Evolutionary conservation across 805 yeast genomes (phyloP), one percentile per base, ranked within the genome.

Genomic region (Saccharomycopsis malanga): DNA sequence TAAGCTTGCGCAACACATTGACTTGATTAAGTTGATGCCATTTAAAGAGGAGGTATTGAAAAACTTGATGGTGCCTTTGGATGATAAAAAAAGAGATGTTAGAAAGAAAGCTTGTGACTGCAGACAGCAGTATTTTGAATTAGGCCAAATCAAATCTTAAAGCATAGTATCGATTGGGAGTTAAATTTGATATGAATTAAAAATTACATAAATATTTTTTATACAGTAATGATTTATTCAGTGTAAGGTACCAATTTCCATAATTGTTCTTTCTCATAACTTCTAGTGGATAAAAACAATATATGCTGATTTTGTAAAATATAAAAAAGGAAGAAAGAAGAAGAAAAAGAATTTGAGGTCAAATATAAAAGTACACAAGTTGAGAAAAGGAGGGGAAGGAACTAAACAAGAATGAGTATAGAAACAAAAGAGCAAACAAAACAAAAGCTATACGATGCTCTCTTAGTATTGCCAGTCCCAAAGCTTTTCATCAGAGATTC

Each of bases 31-130:
- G 17, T 57, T 83, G 45, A 65, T 74, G 20, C 79, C 81, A 4
- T 82, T 71, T 57, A 77, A 74, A 58, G 59, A 59, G 3, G 62
- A 61, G 9, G 67, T 86, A 9, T 67, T 85, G 32, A 61, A 56
- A 17, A 70, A 68, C 12, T 64, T 85, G 39, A 67, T 66, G 1
- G 60, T 58, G 1, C 79, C 74, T 0, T 66, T 93, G 53, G 93
- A 83, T 55, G 96, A 91, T 61, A 72, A 71, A 41, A 81, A 72
- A 58, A 74, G 98, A 61, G 66, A 63, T 2, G 86, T 91, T 1
- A 75, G 98, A 58, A 82, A 79, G 59, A 71, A 77, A 44, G 83
- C 91, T 4, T 80, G 84, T 45, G 87, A 83, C 55, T 77, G 91
- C 46, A 76, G 96, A 58, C 97, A 91, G 60, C 67, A 72, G 0